A percentile compares a stretch with the other conserved stretches of the same genome.
Evolutionary conservation across 495 filamentous ascomycete genomes (phyloP).

Genomic region (Hyaloscypha hepaticicola): DNA sequence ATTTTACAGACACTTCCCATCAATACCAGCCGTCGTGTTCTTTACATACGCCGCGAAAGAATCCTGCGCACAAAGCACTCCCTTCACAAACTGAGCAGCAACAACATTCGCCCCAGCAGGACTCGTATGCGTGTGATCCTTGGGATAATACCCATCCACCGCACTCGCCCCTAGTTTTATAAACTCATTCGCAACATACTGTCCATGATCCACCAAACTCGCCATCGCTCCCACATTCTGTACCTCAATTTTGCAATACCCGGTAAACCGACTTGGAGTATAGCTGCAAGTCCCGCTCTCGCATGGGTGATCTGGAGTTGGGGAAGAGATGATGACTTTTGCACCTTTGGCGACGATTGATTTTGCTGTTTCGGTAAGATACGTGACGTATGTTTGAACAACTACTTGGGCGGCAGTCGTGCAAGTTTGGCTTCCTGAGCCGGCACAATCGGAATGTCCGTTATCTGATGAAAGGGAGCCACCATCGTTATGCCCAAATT

Average conservation of each 20-base stretch:
- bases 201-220: slow-evolving; percentile 61
- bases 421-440: slow-evolving; percentile 55
- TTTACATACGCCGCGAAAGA: slow-evolving; percentile 24
- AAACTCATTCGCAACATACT: slow-evolving; percentile 54
- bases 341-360: slow-evolving; percentile 58
- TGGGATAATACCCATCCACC: slow-evolving; percentile 51
- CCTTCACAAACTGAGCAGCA: slow-evolving; percentile 62
- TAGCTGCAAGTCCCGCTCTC: slow-evolving; percentile 51
- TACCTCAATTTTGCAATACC: slow-evolving; percentile 53
- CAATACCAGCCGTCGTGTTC: slow-evolving; percentile 27
- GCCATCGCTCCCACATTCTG: slow-evolving; percentile 40
- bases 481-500: slow-evolving; percentile 64
- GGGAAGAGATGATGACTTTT: slow-evolving; percentile 58
- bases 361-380: slow-evolving; percentile 54
- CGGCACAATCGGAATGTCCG: slow-evolving; percentile 57
- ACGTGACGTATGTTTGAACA: slow-evolving; percentile 35
- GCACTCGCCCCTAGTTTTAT: slow-evolving; percentile 46
- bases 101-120: slow-evolving; percentile 56
- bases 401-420: slow-evolving; percentile 26
- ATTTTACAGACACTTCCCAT: slow-evolving; percentile 24
- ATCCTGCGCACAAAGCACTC: slow-evolving; percentile 45
- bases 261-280: slow-evolving; percentile 52
- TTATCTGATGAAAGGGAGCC: slow-evolving; percentile 58
- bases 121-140: slow-evolving; percentile 67
- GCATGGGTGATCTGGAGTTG: slow-evolving; percentile 65